A percentile compares a stretch with the other conserved stretches of the same genome.
Evolutionary conservation across 345 rosid species (phyloP).

Genomic region (Lumnitzera racemosa): DNA sequence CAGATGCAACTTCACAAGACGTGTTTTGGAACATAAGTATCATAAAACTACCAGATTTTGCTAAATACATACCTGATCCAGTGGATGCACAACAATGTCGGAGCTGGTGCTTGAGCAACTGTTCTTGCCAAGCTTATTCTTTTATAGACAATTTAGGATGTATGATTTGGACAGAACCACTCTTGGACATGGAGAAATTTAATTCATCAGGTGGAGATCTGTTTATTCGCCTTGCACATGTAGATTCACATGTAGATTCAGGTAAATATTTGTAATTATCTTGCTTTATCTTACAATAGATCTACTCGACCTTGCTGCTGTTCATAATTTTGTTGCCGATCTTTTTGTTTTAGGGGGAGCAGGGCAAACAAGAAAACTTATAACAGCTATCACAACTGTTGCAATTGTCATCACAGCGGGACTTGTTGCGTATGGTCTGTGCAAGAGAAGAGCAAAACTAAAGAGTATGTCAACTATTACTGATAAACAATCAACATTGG

Average conservation of each 20-base stretch:
- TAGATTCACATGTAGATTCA: not conserved
- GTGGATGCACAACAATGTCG: too few species aligned
- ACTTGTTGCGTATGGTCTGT: not conserved
- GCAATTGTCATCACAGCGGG: constrained; percentile 1
- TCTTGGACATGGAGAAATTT: constrained; percentile 6
- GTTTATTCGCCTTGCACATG: constrained; percentile 2
- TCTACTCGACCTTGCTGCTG: not conserved
- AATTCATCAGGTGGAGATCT: not conserved
- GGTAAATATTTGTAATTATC: not conserved
- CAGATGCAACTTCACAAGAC: not conserved
- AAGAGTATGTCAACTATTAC: not conserved
- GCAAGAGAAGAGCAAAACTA: constrained; percentile 1
- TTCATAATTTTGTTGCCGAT: not conserved
- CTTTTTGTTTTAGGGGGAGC: not conserved
- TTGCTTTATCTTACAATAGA: too few species aligned
- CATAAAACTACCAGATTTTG: not conserved
- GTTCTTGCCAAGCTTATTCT: constrained; percentile 13
- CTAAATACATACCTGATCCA: too few species aligned
- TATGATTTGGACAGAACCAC: constrained; percentile 9
- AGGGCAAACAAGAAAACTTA: not conserved
- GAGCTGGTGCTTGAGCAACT: constrained; percentile 14
- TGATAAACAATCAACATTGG: not conserved
- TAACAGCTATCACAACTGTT: constrained; percentile 5
- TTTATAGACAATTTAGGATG: constrained; percentile 9
- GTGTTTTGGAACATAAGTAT: not conserved